phyloP scores from a whole-genome alignment of 164 flowering plant species.

The Amborella trichopoda region DNA sequence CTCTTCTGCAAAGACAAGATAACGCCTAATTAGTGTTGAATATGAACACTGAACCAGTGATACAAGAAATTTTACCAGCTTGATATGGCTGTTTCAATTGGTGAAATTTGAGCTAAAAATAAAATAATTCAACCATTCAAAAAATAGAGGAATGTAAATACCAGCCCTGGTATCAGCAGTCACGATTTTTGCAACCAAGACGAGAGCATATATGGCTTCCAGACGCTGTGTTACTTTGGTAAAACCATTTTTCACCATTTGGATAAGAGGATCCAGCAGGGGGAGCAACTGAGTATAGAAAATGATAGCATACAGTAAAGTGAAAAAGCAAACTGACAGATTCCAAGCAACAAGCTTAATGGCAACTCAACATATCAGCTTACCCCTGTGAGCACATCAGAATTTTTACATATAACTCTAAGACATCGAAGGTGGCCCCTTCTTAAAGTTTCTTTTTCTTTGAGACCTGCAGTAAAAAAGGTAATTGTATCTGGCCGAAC shows the following conservation, averaged over 20 bases:
- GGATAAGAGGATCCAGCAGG: conserved; percentile 67
- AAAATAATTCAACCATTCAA: no score
- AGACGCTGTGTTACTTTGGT: conserved; percentile 82
- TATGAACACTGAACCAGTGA: no score
- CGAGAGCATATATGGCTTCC: conserved; percentile 88
- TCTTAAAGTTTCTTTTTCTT: conserved; percentile 87
- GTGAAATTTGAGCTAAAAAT: no score
- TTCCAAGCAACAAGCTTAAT: neutral
- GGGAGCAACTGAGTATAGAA: conserved; percentile 46
- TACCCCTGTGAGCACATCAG: conserved; percentile 52
- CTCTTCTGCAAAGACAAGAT: conserved; percentile 44
- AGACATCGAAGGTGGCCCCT: conserved; percentile 88
- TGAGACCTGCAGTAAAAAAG: conserved; percentile 65
- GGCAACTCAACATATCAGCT: neutral
- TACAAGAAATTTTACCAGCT: no score
- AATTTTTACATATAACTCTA: conserved; percentile 41
- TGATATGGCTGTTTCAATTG: no score
- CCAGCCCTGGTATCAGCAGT: conserved; percentile 83
- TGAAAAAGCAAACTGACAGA: conserved; percentile 1
- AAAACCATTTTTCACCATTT: conserved; percentile 83
- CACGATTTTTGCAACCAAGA: conserved; percentile 54
- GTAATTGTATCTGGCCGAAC: conserved; percentile 47
- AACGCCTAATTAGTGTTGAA: no score
- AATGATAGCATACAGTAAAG: neutral
- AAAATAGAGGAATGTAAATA: no score